A percentile compares a stretch with the other conserved stretches of the same genome.
Evolutionary conservation across 306 rosid species (phyloP).

Genomic region (Hippophae gyantsensis): DNA sequence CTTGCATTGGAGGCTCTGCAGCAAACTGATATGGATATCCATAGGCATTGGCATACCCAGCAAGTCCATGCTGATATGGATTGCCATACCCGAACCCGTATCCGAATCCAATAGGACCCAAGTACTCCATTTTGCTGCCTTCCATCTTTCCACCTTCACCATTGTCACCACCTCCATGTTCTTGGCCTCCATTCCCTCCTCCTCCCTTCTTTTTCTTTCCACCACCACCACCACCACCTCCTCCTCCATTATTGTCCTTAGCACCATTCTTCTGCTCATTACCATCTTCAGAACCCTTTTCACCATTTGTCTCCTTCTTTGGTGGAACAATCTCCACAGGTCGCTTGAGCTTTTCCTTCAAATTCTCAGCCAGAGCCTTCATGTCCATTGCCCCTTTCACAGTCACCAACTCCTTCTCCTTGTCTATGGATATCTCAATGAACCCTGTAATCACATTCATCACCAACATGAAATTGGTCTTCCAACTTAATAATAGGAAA

Average conservation of each 20-base stretch:
- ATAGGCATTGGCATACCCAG: no score
- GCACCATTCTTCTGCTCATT: conserved; percentile 1
- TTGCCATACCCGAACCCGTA: conserved; percentile 18
- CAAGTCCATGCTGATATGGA: neutral
- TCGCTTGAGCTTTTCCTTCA: conserved; percentile 43
- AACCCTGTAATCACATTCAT: conserved; percentile 30
- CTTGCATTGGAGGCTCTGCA: no score
- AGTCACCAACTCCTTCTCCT: conserved; percentile 41
- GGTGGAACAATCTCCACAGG: conserved; percentile 50
- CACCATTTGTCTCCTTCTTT: conserved; percentile 44
- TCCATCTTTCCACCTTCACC: conserved; percentile 23
- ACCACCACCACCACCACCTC: conserved; percentile 14
- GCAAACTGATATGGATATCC: no score
- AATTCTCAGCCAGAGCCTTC: conserved; percentile 29
- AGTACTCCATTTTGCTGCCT: conserved; percentile 23
- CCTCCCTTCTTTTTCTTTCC: conserved; percentile 16
- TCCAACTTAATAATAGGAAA: neutral
- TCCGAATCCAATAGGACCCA: conserved; percentile 15
- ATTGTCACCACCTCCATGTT: conserved; percentile 9
- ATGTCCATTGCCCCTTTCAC: conserved; percentile 66
- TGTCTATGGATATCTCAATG: conserved; percentile 36
- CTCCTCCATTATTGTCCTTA: conserved; percentile 11
- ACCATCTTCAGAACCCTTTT: neutral
- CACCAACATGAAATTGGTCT: neutral
- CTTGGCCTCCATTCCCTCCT: conserved; percentile 13